Evolutionary conservation across 2,329 filamentous ascomycete species (phyloP), one percentile per base, ranked within the genome.

Genomic region (Westerdykella aurantiaca): DNA sequence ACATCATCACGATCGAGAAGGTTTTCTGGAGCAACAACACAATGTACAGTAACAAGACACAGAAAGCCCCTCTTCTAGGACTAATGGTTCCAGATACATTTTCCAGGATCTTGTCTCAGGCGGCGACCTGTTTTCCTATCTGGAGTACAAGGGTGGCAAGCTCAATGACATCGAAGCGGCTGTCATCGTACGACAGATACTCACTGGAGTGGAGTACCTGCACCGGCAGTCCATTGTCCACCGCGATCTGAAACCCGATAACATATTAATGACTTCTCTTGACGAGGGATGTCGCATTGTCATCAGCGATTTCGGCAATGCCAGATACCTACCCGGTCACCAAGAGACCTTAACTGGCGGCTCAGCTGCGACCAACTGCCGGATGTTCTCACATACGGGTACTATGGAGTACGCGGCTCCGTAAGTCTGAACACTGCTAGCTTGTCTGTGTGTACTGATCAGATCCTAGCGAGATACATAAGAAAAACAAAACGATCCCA

Each of bases 161-260:
- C 64, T 83, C 1, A 49, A 57, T 5, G 74, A 79, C 45, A 66
- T 73, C 1, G 72, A 80, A 50, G 69, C 75, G 18, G 77, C 76
- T 6, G 69, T 76, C 10, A 76, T 83, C 25, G 60, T 78, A 12
- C 66, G 69, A 38, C 80, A 83, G 52, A 63, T 82, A 3, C 57
- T 80, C 7, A 72, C 78, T 42, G 80, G 76, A 2, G 58, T 82
- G n/a, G 64, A 78, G 13, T 81, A 81, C 52, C 63, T 83, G 0
- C 80, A 83, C 55, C 60, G 67, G 3, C 66, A 70, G 6, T 65
- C 72, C 34, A 76, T 83, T 35, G 78, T 78, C 4, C 80, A 83
- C 57, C 70, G 80, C 25, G 80, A 83, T 53, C 68, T 83, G 39
- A 83, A 83, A 53, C 79, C 79, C 0, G 80, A 83, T 41, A 83